phyloP scores from a whole-genome alignment of 2,329 filamentous ascomycete genomes.

The Colletotrichum liriopes region DNA sequence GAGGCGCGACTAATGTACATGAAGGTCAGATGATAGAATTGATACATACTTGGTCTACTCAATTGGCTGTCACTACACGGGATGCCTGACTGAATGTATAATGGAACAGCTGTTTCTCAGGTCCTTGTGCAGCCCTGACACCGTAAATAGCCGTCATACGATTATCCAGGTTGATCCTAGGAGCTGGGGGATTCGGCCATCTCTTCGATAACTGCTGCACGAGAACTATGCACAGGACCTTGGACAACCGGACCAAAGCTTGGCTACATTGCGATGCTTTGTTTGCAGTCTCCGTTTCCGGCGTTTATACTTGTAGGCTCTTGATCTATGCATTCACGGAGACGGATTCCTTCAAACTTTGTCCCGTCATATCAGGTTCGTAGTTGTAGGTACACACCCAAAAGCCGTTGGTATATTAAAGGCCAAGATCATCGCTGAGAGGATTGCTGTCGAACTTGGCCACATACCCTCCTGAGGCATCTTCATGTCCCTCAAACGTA shows the following conservation, averaged over 20 bases:
- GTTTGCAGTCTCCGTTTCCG: background rate
- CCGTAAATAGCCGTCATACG: background rate
- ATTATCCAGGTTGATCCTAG: background rate
- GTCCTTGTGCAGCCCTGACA: background rate
- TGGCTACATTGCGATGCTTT: background rate
- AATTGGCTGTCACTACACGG: background rate
- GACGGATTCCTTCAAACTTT: too few relatives aligned
- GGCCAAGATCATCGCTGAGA: background rate
- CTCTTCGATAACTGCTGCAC: background rate
- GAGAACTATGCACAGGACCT: background rate
- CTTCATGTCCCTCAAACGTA: background rate
- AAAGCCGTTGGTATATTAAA: background rate
- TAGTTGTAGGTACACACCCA: background rate
- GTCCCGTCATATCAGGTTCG: too few relatives aligned
- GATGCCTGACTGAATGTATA: background rate
- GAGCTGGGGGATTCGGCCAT: background rate
- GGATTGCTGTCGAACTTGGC: background rate
- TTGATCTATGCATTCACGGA: background rate
- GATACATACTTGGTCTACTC: background rate
- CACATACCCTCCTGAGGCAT: background rate
- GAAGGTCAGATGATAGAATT: conserved; percentile 38
- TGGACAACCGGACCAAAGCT: background rate
- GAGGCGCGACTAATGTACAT: conserved; percentile 53
- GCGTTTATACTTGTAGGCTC: background rate
- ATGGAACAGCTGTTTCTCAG: background rate